Conservation (phyloP, 768 basidiomycete genomes). For the Tylopilus sp. region DNA sequence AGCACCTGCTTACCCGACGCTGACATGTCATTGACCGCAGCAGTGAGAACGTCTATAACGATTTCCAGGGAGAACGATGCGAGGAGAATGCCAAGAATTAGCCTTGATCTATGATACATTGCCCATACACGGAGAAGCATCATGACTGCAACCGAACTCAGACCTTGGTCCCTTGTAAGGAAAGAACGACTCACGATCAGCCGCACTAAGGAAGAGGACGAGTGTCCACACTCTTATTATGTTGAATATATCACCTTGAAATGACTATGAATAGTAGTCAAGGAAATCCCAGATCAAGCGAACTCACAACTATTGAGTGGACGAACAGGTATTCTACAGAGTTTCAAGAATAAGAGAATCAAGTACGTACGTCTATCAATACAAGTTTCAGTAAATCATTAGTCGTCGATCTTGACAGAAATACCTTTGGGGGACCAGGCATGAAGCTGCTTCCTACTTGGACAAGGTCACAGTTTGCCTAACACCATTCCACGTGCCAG, state of each 20-base stretch:
- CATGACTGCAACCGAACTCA: neutral
- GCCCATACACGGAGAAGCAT: neutral
- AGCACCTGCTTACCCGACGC: neutral
- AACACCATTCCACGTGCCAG: neutral
- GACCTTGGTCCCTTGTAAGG: too few species aligned
- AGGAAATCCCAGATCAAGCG: neutral
- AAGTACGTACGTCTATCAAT: neutral
- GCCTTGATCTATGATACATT: neutral
- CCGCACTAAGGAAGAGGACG: too few species aligned
- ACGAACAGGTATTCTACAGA: neutral
- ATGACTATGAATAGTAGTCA: too few species aligned
- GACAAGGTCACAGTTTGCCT: neutral
- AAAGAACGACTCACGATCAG: neutral
- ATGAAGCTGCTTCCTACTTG: neutral
- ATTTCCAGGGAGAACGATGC: neutral
- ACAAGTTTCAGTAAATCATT: neutral
- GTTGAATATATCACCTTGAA: neutral
- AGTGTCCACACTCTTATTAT: neutral
- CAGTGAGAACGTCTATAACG: neutral
- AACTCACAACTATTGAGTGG: conserved; percentile 2
- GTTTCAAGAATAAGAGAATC: neutral
- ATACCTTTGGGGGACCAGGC: neutral
- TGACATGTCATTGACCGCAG: neutral
- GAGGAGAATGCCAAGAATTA: neutral
- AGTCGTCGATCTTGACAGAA: neutral